A percentile compares a stretch with the other conserved stretches of the same genome.
Conservation (phyloP, 2,329 filamentous ascomycete genomes). For the Epichloe elymi region DNA sequence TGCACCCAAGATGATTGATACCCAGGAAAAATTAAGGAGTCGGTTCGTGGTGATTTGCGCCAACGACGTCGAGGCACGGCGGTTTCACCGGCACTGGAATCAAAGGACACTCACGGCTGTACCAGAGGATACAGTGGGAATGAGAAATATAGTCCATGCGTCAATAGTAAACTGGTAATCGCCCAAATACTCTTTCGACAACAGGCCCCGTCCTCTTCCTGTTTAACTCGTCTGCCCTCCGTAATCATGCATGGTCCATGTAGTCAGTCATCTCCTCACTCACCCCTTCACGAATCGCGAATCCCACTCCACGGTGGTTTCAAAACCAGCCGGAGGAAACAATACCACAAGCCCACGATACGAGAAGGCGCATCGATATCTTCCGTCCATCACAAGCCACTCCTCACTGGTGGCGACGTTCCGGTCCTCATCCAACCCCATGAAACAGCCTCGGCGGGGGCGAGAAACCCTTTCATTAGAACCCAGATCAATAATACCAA, state of each 20-base stretch:
- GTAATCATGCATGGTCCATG: neutral
- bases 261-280: neutral
- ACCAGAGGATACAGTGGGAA: slow-evolving; percentile 1
- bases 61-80: slow-evolving; percentile 20
- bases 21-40: slow-evolving; percentile 9
- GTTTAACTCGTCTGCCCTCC: neutral
- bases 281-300: neutral
- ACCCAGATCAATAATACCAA: slow-evolving; percentile 8
- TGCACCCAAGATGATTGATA: slow-evolving; percentile 6
- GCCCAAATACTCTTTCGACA: slow-evolving; percentile 4
- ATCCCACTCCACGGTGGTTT: neutral
- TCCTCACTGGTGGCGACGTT: slow-evolving; percentile 2
- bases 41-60: slow-evolving; percentile 23
- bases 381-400: neutral
- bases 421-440: neutral
- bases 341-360: neutral
- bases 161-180: slow-evolving; percentile 22
- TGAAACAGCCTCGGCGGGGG: slow-evolving; percentile 12
- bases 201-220: neutral
- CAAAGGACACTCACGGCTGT: slow-evolving; percentile 16
- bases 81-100: slow-evolving; percentile 30
- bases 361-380: neutral
- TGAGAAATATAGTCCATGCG: slow-evolving; percentile 15
- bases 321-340: neutral
- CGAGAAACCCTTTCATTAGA: slow-evolving; percentile 3